These are phyloP conservation scores for Hygrophorus russula DNA, from an alignment of 768 basidiomycete species.

Conservation along the genomic window DNA sequence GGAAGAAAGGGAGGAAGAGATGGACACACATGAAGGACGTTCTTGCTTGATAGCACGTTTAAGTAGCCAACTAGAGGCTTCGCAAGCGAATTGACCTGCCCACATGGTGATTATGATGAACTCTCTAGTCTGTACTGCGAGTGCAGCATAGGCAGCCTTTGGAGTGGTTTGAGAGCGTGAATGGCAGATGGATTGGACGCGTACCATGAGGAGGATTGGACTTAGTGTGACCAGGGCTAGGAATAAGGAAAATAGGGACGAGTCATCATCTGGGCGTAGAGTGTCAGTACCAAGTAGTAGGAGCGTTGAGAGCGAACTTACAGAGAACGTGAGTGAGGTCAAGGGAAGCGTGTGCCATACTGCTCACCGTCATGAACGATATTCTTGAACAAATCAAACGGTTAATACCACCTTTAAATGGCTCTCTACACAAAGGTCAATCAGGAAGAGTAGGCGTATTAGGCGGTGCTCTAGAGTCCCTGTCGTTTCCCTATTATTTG, in stretches of 20 bases:
- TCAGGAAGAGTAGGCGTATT: slow-evolving; percentile 90
- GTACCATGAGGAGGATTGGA: slow-evolving; percentile 65
- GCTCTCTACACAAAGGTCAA: slow-evolving; percentile 89
- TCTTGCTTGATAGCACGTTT: slow-evolving; percentile 60
- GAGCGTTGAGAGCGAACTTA: slow-evolving; percentile 17
- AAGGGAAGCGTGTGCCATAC: slow-evolving; percentile 37
- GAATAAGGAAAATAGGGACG: slow-evolving; percentile 41
- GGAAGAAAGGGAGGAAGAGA: not conserved
- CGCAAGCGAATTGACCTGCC: slow-evolving; percentile 66
- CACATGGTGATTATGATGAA: slow-evolving; percentile 76
- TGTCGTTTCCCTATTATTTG: no score
- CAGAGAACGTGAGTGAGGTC: slow-evolving; percentile 63
- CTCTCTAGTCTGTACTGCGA: slow-evolving; percentile 69
- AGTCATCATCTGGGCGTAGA: slow-evolving; percentile 41
- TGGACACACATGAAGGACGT: slow-evolving; percentile 48
- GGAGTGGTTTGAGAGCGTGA: slow-evolving; percentile 1
- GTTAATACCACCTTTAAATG: slow-evolving; percentile 85
- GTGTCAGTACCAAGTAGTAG: no score
- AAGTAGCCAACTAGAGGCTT: slow-evolving; percentile 56
- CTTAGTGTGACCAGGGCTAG: slow-evolving; percentile 57
- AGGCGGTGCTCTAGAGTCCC: slow-evolving; percentile 84
- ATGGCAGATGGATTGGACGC: slow-evolving; percentile 4
- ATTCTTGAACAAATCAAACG: slow-evolving; percentile 65
- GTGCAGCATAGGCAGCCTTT: slow-evolving; percentile 75
- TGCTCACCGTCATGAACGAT: no score